Evolutionary conservation across 495 filamentous ascomycete species (phyloP).

Genomic region (Penicillium arizonense): DNA sequence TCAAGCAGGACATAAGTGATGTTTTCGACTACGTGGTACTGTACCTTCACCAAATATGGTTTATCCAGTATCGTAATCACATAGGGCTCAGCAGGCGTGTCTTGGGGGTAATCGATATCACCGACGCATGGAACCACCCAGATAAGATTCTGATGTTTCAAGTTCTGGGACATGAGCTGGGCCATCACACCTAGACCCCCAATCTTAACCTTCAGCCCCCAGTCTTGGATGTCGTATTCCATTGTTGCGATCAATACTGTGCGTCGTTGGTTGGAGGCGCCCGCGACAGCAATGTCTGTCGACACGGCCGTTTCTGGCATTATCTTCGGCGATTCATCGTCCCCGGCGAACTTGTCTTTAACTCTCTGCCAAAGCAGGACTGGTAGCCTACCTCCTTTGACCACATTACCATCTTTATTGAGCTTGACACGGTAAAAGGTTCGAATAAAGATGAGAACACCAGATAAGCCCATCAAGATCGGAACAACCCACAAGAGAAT

Average conservation of each 20-base stretch:
- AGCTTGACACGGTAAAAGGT: constrained; percentile 54
- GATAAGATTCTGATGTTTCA: constrained; percentile 62
- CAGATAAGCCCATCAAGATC: constrained; percentile 34
- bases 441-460: constrained; percentile 42
- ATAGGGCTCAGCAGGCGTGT: constrained; percentile 57
- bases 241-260: constrained; percentile 66
- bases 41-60: constrained; percentile 59
- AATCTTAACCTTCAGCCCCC: constrained; percentile 68
- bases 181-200: constrained; percentile 66
- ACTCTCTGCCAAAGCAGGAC: constrained; percentile 10
- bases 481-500: constrained; percentile 45
- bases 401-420: constrained; percentile 35
- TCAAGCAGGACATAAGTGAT: constrained; percentile 71
- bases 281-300: constrained; percentile 9
- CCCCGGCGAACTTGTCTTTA: constrained; percentile 5
- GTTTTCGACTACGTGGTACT: constrained; percentile 61
- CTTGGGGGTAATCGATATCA: constrained; percentile 60
- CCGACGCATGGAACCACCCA: constrained; percentile 71
- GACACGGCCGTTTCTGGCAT: constrained; percentile 29
- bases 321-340: background rate
- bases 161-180: constrained; percentile 65
- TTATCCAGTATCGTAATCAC: constrained; percentile 60
- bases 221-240: constrained; percentile 71
- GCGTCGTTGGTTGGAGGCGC: constrained; percentile 32
- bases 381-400: constrained; percentile 10